A percentile compares a stretch with the other conserved stretches of the same genome.
phyloP scores from a whole-genome alignment of 441 rosid genomes.

The Cnidoscolus chayamansa region DNA sequence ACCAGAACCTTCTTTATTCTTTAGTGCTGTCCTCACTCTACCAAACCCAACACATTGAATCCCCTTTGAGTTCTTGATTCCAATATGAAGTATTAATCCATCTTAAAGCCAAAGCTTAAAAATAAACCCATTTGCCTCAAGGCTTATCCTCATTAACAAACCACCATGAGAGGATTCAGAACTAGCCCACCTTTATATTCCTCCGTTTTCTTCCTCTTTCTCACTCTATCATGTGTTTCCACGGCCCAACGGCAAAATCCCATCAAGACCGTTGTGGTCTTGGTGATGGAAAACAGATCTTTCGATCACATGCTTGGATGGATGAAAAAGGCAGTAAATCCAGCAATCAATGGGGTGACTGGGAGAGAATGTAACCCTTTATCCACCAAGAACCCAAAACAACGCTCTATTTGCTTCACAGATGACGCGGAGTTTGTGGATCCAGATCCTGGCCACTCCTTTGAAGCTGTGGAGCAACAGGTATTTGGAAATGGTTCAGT shows the following conservation, averaged over 20 bases:
- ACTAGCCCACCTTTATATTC: constrained; percentile 28
- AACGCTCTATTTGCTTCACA: constrained; percentile 58
- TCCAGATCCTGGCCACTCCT: constrained; percentile 95
- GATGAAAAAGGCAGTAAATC: constrained; percentile 78
- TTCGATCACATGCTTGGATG: constrained; percentile 95
- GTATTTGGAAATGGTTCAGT: constrained; percentile 64
- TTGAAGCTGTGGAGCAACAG: constrained; percentile 75
- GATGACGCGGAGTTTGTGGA: constrained; percentile 89
- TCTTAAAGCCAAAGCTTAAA: background rate
- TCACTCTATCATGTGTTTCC: constrained; percentile 38
- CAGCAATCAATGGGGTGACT: constrained; percentile 69
- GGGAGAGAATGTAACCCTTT: constrained; percentile 83
- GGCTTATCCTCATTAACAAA: background rate
- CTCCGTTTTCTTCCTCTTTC: constrained; percentile 42
- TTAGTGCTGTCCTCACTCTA: constrained; percentile 3
- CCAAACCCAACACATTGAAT: no score
- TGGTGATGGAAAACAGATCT: constrained; percentile 92
- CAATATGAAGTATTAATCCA: background rate
- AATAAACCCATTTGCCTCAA: constrained; percentile 14
- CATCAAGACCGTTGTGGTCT: constrained; percentile 75
- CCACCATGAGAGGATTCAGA: constrained; percentile 27
- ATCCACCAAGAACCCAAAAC: constrained; percentile 36
- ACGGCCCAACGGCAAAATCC: constrained; percentile 53
- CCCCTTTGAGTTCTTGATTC: background rate
- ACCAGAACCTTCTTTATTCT: constrained; percentile 27